Evolutionary conservation across 345 rosid genomes (phyloP).

Genomic region (Ceriops zippeliana): DNA sequence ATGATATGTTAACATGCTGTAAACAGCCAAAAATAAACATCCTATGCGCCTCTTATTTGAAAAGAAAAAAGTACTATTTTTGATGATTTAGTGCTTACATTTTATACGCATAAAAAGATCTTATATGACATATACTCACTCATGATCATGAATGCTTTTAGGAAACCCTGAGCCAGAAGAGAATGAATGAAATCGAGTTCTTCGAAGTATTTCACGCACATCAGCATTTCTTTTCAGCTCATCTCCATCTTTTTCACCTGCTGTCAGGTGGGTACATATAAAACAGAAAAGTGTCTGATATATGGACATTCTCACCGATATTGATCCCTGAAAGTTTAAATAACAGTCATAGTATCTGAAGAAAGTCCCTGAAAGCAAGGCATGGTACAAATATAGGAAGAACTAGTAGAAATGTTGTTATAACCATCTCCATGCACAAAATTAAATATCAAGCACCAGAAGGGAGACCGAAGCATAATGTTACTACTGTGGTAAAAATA

Average conservation of each 20-base stretch:
- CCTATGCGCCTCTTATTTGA: background rate
- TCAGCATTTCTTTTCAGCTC: constrained; percentile 81
- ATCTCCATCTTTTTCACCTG: constrained; percentile 94
- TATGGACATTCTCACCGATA: constrained; percentile 93
- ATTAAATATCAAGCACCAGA: background rate
- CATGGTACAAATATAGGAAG: constrained; percentile 4
- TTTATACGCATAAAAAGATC: too few species aligned
- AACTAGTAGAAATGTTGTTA: background rate
- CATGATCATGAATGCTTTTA: constrained; percentile 65
- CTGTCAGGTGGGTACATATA: constrained; percentile 72
- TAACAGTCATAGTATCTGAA: constrained; percentile 16
- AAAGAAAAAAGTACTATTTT: too few species aligned
- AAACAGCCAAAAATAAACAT: background rate
- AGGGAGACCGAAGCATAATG: background rate
- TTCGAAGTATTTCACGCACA: constrained; percentile 75
- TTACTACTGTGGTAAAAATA: too few species aligned
- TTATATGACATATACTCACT: constrained; percentile 48
- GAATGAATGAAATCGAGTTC: constrained; percentile 64
- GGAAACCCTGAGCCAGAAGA: constrained; percentile 66
- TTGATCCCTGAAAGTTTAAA: constrained; percentile 66
- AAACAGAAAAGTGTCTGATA: constrained; percentile 86
- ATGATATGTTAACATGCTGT: background rate
- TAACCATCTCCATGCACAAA: background rate
- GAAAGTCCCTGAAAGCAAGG: constrained; percentile 13
- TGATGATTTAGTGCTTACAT: too few species aligned